Conservation (phyloP, 805 yeast species). For the Tetrapisispora pingtungensis region DNA sequence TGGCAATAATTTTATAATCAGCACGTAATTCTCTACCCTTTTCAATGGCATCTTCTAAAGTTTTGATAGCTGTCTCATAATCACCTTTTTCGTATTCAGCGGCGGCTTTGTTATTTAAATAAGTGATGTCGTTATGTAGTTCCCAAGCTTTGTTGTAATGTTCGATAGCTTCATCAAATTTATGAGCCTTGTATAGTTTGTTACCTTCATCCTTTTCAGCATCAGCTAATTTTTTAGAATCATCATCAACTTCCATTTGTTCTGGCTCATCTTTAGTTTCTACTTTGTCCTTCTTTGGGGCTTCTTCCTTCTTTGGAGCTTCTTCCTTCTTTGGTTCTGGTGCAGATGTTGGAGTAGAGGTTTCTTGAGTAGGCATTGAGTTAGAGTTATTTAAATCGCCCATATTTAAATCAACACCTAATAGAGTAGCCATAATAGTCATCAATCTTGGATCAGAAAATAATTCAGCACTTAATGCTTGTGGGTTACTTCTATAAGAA, state of each 20-base stretch:
- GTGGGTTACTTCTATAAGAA: slow-evolving; percentile 59
- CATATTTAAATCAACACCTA: slow-evolving; percentile 69
- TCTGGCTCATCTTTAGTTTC: slow-evolving; percentile 29
- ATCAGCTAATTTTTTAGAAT: slow-evolving; percentile 45
- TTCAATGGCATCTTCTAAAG: slow-evolving; percentile 76
- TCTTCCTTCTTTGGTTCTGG: background rate
- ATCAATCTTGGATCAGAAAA: slow-evolving; percentile 75
- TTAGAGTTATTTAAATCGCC: slow-evolving; percentile 24
- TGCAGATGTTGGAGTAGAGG: slow-evolving; percentile 10
- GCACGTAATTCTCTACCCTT: slow-evolving; percentile 85
- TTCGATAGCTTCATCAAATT: slow-evolving; percentile 88
- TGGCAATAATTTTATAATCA: slow-evolving; percentile 85
- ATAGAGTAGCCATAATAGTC: slow-evolving; percentile 75
- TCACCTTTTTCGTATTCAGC: slow-evolving; percentile 96
- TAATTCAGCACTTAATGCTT: slow-evolving; percentile 58
- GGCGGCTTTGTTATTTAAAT: slow-evolving; percentile 92
- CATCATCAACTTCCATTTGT: slow-evolving; percentile 27
- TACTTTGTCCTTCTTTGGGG: slow-evolving; percentile 22
- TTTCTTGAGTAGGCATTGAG: slow-evolving; percentile 23
- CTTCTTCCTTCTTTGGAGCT: slow-evolving; percentile 7
- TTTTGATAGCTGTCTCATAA: slow-evolving; percentile 69
- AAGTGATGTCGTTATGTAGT: slow-evolving; percentile 72
- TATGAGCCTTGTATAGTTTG: slow-evolving; percentile 68
- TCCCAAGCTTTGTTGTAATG: slow-evolving; percentile 83
- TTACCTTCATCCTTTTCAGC: slow-evolving; percentile 78